These are phyloP conservation scores for Alternaria incomplexa DNA, from an alignment of 2,329 filamentous ascomycete genomes.

Conservation along the genomic window DNA sequence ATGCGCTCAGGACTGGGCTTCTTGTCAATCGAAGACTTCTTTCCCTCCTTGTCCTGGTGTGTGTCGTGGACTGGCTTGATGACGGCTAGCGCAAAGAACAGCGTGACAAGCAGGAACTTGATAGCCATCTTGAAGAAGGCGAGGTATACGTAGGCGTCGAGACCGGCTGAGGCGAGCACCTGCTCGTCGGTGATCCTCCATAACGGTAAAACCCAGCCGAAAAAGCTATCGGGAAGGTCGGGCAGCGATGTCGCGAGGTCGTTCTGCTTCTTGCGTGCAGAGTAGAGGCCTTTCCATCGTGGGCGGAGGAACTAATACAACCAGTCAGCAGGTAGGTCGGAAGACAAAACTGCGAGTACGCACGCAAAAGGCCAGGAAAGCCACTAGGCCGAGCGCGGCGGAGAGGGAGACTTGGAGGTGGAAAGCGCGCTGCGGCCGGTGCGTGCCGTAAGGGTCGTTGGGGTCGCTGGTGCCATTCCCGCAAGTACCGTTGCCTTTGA, in stretches of 20 bases:
- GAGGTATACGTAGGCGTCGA: constrained; percentile 96
- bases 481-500: constrained; percentile 24
- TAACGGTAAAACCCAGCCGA: constrained; percentile 91
- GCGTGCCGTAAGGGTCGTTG: constrained; percentile 42
- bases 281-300: constrained; percentile 90
- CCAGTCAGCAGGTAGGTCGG: constrained; percentile 28
- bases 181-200: constrained; percentile 88
- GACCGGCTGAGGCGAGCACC: constrained; percentile 84
- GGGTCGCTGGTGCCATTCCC: neutral
- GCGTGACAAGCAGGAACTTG: constrained; percentile 77
- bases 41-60: constrained; percentile 53
- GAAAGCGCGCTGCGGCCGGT: constrained; percentile 51
- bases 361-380: constrained; percentile 80
- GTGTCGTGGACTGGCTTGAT: constrained; percentile 85
- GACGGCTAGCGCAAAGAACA: constrained; percentile 80
- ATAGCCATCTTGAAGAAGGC: constrained; percentile 96
- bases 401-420: constrained; percentile 74
- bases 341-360: constrained; percentile 37
- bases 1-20: constrained; percentile 21
- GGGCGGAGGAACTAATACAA: constrained; percentile 75
- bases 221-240: constrained; percentile 79
- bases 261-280: constrained; percentile 80
- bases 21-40: constrained; percentile 34
- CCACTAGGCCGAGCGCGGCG: constrained; percentile 69
- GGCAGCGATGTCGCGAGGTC: constrained; percentile 72